A percentile compares a stretch with the other conserved stretches of the same genome.
These are phyloP conservation scores for Eucalyptus tenuipes DNA, from an alignment of 345 rosid genomes.

Conservation along the genomic window DNA sequence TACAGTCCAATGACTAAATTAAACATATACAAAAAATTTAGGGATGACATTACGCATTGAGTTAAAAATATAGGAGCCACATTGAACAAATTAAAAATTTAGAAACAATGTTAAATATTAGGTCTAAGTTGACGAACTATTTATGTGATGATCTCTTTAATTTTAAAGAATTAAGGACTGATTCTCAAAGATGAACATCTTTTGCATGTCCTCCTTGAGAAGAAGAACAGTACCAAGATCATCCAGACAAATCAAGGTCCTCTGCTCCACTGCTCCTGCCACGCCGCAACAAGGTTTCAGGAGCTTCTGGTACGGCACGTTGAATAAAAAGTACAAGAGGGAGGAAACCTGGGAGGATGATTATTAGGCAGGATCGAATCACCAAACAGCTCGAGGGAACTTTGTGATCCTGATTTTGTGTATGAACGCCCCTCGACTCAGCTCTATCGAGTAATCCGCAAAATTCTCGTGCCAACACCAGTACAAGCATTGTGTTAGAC, in stretches of 20 bases:
- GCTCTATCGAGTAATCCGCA: accelerated
- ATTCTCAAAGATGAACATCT: too few species aligned
- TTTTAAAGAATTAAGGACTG: too few species aligned
- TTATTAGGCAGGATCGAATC: background rate
- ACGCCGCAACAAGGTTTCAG: too few species aligned
- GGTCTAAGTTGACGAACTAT: too few species aligned
- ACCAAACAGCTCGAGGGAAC: background rate
- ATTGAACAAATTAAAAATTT: too few species aligned
- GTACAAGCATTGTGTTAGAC: background rate
- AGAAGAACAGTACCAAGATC: too few species aligned
- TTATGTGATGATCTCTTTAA: too few species aligned
- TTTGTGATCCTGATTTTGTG: background rate
- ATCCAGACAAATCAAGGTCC: background rate
- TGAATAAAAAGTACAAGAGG: background rate
- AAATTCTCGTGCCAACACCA: background rate
- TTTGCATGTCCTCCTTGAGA: too few species aligned
- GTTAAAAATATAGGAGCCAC: too few species aligned
- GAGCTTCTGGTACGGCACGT: background rate
- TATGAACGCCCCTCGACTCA: accelerated
- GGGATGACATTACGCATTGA: too few species aligned
- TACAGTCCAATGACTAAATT: too few species aligned
- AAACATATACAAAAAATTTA: accelerated
- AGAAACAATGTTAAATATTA: accelerated
- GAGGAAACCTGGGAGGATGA: background rate
- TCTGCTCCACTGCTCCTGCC: background rate